A percentile compares a stretch with the other conserved stretches of the same genome.
Evolutionary conservation across 805 yeast species (phyloP).

Genomic region (Ogataea zsoltii): DNA sequence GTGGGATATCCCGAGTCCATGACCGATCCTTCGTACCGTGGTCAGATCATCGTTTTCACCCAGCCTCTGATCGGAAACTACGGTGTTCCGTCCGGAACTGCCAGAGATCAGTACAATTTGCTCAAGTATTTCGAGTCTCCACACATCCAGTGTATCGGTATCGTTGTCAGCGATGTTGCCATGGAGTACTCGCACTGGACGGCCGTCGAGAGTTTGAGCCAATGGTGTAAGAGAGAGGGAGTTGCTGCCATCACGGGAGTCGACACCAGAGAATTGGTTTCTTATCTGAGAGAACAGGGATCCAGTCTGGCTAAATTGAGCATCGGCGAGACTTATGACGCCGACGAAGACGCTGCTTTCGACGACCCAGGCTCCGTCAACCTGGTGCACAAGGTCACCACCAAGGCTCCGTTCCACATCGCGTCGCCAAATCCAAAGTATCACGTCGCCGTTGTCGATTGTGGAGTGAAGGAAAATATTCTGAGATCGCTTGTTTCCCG

Average conservation of each 20-base stretch:
- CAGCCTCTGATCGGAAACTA: slow-evolving; percentile 98
- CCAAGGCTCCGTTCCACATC: slow-evolving; percentile 92
- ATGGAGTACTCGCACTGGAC: slow-evolving; percentile 99
- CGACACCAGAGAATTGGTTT: slow-evolving; percentile 93
- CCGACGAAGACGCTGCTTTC: slow-evolving; percentile 87
- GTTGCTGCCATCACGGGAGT: slow-evolving; percentile 97
- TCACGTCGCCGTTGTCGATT: slow-evolving; percentile 92
- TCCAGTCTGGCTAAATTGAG: slow-evolving; percentile 89
- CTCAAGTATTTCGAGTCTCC: slow-evolving; percentile 92
- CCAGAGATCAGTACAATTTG: slow-evolving; percentile 79
- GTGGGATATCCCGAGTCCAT: slow-evolving; percentile 98
- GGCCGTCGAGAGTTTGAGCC: slow-evolving; percentile 91
- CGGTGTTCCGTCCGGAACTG: slow-evolving; percentile 90
- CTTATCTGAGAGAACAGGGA: slow-evolving; percentile 93
- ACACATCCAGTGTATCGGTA: slow-evolving; percentile 89
- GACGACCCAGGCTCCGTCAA: slow-evolving; percentile 89
- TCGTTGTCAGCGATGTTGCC: slow-evolving; percentile 94
- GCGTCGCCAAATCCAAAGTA: slow-evolving; percentile 59
- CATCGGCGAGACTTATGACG: slow-evolving; percentile 88
- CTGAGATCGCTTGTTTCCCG: slow-evolving; percentile 90
- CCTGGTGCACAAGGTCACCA: slow-evolving; percentile 89
- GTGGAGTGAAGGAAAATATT: slow-evolving; percentile 98
- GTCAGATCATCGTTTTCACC: slow-evolving; percentile 95
- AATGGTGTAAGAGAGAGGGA: slow-evolving; percentile 96
- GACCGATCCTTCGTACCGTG: slow-evolving; percentile 98